Evolutionary conservation across 495 filamentous ascomycete genomes (phyloP).

Genomic region (Terfezia boudieri): DNA sequence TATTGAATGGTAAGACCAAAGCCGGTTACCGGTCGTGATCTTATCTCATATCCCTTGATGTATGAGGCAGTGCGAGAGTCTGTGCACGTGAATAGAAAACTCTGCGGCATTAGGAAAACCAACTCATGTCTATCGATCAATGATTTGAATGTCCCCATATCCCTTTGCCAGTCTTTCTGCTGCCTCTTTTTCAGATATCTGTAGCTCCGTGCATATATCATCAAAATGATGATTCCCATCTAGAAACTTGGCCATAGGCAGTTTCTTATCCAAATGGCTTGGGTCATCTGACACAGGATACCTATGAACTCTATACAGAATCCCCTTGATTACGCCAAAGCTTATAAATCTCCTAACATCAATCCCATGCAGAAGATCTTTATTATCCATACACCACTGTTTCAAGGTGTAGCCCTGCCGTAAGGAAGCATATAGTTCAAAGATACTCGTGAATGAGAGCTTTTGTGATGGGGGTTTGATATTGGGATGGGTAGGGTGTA

Average conservation of each 20-base stretch:
- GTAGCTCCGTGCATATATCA: constrained; percentile 50
- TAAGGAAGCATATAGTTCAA: constrained; percentile 55
- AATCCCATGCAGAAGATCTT: constrained; percentile 38
- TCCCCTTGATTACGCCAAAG: constrained; percentile 87
- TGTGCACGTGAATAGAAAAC: no score
- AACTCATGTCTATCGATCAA: constrained; percentile 25
- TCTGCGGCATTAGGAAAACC: no score
- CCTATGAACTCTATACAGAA: constrained; percentile 84
- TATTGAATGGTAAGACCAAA: no score
- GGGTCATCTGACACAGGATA: constrained; percentile 38
- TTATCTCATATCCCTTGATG: no score
- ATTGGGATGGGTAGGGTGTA: constrained; percentile 7
- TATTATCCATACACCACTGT: constrained; percentile 57
- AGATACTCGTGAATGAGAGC: constrained; percentile 31
- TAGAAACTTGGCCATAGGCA: constrained; percentile 28
- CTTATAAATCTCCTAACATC: constrained; percentile 82
- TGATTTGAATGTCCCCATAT: constrained; percentile 29
- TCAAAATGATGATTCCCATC: constrained; percentile 51
- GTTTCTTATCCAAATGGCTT: not conserved
- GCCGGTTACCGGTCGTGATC: no score
- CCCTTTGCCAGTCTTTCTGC: constrained; percentile 27
- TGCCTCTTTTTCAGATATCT: constrained; percentile 34
- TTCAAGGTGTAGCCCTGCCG: constrained; percentile 55
- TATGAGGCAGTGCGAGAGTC: no score
- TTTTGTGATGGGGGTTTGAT: constrained; percentile 7